Conservation (phyloP, 495 filamentous ascomycete genomes). For the Xylaria intraflava region DNA sequence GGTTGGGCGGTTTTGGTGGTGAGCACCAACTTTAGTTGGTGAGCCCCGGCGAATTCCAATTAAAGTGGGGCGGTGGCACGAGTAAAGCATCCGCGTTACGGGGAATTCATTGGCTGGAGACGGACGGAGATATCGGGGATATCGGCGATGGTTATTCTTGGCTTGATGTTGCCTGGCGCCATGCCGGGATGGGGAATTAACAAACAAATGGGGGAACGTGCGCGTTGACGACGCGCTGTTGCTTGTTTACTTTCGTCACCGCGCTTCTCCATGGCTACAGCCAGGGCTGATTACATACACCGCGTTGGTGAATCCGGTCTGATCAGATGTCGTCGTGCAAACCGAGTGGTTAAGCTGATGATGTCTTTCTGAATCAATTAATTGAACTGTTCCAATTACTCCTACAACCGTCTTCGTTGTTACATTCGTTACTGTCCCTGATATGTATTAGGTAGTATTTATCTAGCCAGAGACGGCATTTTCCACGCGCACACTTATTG, state of each 20-base stretch:
- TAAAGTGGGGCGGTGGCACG: not conserved
- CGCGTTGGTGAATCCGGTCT: not conserved
- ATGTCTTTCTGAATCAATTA: not conserved
- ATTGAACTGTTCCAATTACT: not conserved
- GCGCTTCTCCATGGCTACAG: slow-evolving; percentile 5
- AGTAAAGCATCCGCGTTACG: slow-evolving; percentile 1
- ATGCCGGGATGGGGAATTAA: not conserved
- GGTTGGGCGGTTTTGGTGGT: too few relatives aligned
- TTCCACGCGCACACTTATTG: not conserved
- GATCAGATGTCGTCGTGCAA: not conserved
- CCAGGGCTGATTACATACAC: not conserved
- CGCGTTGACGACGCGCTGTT: not conserved
- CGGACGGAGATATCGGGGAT: not conserved
- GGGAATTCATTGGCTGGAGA: not conserved
- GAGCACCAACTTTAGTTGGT: too few relatives aligned
- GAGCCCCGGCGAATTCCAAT: too few relatives aligned
- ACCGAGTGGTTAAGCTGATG: not conserved
- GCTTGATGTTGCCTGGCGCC: too few relatives aligned
- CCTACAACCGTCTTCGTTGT: too few relatives aligned
- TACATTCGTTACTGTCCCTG: not conserved
- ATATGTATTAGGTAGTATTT: not conserved
- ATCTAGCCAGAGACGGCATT: not conserved
- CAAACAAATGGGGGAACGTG: slow-evolving; percentile 1
- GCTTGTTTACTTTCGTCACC: slow-evolving; percentile 9
- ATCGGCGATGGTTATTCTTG: too few relatives aligned